These are phyloP conservation scores for Fusarium pseudograminearum DNA, from an alignment of 2,329 filamentous ascomycete genomes.

Conservation along the genomic window DNA sequence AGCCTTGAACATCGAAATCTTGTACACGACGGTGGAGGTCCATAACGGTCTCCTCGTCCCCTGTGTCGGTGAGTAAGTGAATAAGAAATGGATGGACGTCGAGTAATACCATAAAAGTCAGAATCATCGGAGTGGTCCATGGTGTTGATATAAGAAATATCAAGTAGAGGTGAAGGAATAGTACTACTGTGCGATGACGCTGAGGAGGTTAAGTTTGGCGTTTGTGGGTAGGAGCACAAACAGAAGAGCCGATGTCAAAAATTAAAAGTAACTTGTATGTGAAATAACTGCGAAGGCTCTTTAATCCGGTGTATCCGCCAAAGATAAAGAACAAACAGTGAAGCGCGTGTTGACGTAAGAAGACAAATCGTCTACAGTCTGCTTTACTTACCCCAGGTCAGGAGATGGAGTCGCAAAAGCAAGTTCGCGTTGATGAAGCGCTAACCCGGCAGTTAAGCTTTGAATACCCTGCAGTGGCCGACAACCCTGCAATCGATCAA, in stretches of 20 bases:
- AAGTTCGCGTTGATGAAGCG: slow-evolving; percentile 40
- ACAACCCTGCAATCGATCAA: background rate
- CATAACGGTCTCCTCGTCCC: slow-evolving; percentile 63
- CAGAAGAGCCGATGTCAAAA: background rate
- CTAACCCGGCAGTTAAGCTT: slow-evolving; percentile 31
- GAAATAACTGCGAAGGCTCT: background rate
- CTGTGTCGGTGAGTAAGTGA: slow-evolving; percentile 55
- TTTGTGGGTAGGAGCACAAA: background rate
- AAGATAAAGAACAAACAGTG: background rate
- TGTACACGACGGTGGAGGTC: slow-evolving; percentile 63
- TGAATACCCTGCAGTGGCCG: slow-evolving; percentile 4
- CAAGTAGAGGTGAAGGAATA: background rate
- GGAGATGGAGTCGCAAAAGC: slow-evolving; percentile 37
- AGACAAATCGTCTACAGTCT: background rate
- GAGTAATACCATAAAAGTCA: slow-evolving; percentile 65
- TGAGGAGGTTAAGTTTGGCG: background rate
- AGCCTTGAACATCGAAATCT: slow-evolving; percentile 63
- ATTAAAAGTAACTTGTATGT: background rate
- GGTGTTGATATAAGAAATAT: background rate
- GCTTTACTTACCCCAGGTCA: slow-evolving; percentile 21
- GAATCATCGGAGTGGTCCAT: slow-evolving; percentile 63
- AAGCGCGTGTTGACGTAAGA: slow-evolving; percentile 36
- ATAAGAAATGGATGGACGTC: background rate
- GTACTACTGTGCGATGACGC: slow-evolving; percentile 12
- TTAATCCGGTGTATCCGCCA: background rate